These are phyloP conservation scores for Pistacia vera DNA, from an alignment of 345 rosid species.

Conservation along the genomic window DNA sequence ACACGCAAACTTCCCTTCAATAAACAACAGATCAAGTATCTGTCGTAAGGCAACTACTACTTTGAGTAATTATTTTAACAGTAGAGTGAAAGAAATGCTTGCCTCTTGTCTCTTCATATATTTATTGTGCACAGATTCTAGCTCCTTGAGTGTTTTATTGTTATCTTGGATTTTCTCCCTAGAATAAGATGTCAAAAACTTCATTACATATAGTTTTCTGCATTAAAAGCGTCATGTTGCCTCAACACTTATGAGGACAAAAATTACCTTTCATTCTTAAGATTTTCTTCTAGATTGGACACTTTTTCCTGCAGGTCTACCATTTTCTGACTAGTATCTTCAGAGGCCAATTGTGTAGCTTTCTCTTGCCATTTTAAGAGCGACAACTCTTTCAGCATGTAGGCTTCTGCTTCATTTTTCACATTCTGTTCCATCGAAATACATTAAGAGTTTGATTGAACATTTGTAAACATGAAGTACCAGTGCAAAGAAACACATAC, in stretches of 20 bases:
- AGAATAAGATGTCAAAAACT: constrained; percentile 19
- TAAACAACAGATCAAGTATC: background rate
- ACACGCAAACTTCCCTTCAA: background rate
- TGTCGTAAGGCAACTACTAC: background rate
- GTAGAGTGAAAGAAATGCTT: constrained; percentile 27
- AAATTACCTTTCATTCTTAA: constrained; percentile 66
- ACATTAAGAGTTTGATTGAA: constrained; percentile 20
- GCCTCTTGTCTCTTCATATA: constrained; percentile 86
- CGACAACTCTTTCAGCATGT: constrained; percentile 89
- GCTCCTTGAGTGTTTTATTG: constrained; percentile 63
- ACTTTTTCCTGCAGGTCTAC: constrained; percentile 53
- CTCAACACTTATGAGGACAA: constrained; percentile 14
- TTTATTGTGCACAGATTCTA: constrained; percentile 71
- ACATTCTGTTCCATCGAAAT: constrained; percentile 58
- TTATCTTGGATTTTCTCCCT: constrained; percentile 83
- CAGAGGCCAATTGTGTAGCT: constrained; percentile 78
- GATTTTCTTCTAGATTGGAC: constrained; percentile 64
- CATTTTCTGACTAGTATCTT: constrained; percentile 65
- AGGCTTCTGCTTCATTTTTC: constrained; percentile 93
- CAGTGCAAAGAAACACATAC: constrained; percentile 25
- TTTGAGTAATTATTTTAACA: constrained; percentile 15
- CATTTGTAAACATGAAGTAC: background rate
- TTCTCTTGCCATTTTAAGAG: constrained; percentile 94
- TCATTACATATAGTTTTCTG: background rate
- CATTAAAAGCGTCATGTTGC: background rate